Conservation (phyloP, 176 grass and related monocot genomes). For the Oryza australiensis region DNA sequence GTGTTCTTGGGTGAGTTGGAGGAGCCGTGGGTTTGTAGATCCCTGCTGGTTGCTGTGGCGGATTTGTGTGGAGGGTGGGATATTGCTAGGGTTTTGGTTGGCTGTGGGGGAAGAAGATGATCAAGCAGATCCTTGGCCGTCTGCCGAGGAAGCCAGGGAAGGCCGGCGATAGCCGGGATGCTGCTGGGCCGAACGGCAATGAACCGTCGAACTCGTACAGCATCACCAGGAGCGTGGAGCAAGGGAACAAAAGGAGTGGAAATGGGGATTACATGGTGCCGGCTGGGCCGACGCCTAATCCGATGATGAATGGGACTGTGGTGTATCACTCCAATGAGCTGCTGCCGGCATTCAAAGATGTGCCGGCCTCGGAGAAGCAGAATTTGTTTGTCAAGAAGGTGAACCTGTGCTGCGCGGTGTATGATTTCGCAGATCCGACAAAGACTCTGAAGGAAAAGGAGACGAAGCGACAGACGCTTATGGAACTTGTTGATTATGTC, state of each 20-base stretch:
- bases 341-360: slow-evolving; percentile 83
- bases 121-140: slow-evolving; percentile 88
- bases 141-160: slow-evolving; percentile 81
- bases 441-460: slow-evolving; percentile 93
- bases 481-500: slow-evolving; percentile 90
- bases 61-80: slow-evolving; percentile 17
- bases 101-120: slow-evolving; percentile 63
- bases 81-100: slow-evolving; percentile 40
- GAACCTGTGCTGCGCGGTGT: slow-evolving; percentile 68
- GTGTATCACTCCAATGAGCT: slow-evolving; percentile 62
- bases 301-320: slow-evolving; percentile 50
- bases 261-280: slow-evolving; percentile 55
- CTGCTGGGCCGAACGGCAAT: slow-evolving; percentile 38
- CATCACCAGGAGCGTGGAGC: slow-evolving; percentile 54
- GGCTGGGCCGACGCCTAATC: slow-evolving; percentile 28
- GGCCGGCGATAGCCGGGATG: slow-evolving; percentile 66
- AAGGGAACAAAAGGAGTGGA: slow-evolving; percentile 47
- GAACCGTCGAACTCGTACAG: slow-evolving; percentile 66
- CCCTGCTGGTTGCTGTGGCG: not conserved
- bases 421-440: slow-evolving; percentile 70
- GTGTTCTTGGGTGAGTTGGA: slow-evolving; percentile 25
- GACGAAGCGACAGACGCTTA: slow-evolving; percentile 74
- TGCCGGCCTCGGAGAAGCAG: slow-evolving; percentile 77
- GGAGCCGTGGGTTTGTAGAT: slow-evolving; percentile 21
- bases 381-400: slow-evolving; percentile 77